phyloP scores from a whole-genome alignment of 768 basidiomycete genomes.

The Collybia sordida region DNA sequence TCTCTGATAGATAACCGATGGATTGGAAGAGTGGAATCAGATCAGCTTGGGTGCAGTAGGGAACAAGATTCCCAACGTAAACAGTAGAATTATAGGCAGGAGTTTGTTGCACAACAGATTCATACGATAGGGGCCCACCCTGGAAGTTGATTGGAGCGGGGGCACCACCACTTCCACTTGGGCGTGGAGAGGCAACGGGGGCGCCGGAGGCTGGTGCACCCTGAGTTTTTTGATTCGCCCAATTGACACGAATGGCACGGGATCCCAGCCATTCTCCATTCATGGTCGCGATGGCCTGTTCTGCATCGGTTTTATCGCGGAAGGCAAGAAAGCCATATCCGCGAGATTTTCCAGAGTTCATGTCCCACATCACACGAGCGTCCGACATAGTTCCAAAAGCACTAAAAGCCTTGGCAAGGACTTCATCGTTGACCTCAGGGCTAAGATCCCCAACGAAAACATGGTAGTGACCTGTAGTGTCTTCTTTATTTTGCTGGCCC shows the following conservation, averaged over 20 bases:
- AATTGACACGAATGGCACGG: slow-evolving; percentile 98
- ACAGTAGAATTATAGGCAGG: slow-evolving; percentile 94
- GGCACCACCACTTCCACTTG: slow-evolving; percentile 53
- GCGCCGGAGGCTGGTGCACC: slow-evolving; percentile 41
- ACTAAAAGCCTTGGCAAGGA: slow-evolving; percentile 93
- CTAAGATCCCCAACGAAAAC: slow-evolving; percentile 99
- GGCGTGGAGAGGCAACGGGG: slow-evolving; percentile 37
- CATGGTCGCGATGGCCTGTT: slow-evolving; percentile 99
- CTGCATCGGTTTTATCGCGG: slow-evolving; percentile 98
- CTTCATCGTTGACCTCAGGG: slow-evolving; percentile 98
- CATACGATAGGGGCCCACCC: slow-evolving; percentile 87
- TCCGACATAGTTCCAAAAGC: slow-evolving; percentile 97
- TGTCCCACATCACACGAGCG: slow-evolving; percentile 99
- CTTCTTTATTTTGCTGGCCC: slow-evolving; percentile 97
- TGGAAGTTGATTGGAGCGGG: slow-evolving; percentile 92
- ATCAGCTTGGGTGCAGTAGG: slow-evolving; percentile 96
- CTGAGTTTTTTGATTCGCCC: slow-evolving; percentile 99
- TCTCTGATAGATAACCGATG: slow-evolving; percentile 97
- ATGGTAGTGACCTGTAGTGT: slow-evolving; percentile 95
- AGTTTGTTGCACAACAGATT: slow-evolving; percentile 91
- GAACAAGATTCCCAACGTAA: slow-evolving; percentile 98
- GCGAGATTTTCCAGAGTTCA: slow-evolving; percentile 98
- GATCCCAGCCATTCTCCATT: slow-evolving; percentile 99
- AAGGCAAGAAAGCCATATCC: slow-evolving; percentile 99
- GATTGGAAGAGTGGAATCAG: slow-evolving; percentile 98